phyloP scores from a whole-genome alignment of 2,329 filamentous ascomycete genomes.

The Epichloe uncinata region DNA sequence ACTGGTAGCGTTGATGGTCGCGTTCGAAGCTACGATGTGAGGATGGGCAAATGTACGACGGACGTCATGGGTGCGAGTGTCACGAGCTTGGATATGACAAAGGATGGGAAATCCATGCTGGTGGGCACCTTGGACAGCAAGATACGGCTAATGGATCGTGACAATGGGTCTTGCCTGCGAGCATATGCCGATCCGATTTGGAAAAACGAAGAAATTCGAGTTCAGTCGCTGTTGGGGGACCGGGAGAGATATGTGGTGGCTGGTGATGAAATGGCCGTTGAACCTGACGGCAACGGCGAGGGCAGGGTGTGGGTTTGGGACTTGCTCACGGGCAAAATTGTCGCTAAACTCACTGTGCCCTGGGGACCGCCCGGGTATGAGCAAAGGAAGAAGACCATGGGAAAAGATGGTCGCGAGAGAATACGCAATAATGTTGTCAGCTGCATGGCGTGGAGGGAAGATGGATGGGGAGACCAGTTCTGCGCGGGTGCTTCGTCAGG shows the following conservation, averaged over 20 bases:
- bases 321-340: conserved; percentile 56
- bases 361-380: conserved; percentile 40
- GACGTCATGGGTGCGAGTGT: conserved; percentile 60
- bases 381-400: conserved; percentile 37
- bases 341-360: conserved; percentile 46
- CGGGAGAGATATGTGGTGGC: conserved; percentile 67
- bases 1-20: conserved; percentile 75
- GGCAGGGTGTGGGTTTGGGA: conserved; percentile 74
- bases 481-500: conserved; percentile 53
- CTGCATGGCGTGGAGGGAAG: conserved; percentile 49
- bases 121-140: conserved; percentile 64
- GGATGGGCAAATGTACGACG: conserved; percentile 55
- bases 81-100: conserved; percentile 60
- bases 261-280: conserved; percentile 54
- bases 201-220: conserved; percentile 57
- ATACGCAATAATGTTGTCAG: conserved; percentile 45
- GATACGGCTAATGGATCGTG: conserved; percentile 68
- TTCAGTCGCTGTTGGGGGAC: conserved; percentile 62
- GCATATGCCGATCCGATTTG: conserved; percentile 47
- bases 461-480: conserved; percentile 50
- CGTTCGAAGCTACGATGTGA: conserved; percentile 69
- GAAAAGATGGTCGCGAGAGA: conserved; percentile 47
- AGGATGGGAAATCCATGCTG: conserved; percentile 61
- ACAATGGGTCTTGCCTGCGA: conserved; percentile 58
- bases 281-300: conserved; percentile 23